These are phyloP conservation scores for Stenogyne calaminthoides DNA, from an alignment of 305 asterid species.

Conservation along the genomic window DNA sequence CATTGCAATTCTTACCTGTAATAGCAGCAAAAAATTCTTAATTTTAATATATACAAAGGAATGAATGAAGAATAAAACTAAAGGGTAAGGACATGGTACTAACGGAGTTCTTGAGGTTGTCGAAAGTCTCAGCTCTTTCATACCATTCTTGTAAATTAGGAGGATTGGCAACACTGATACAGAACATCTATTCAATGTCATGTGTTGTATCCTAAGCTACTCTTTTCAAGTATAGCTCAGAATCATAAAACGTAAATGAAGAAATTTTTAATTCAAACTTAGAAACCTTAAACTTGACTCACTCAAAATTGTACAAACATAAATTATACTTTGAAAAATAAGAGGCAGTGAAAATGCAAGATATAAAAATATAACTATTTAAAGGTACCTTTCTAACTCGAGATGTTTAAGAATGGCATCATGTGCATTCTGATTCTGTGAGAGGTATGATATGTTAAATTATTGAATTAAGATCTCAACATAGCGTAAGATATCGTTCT, in stretches of 20 bases:
- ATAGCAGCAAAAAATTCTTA: too few relatives aligned
- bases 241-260: neutral
- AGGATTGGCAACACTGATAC: constrained; percentile 66
- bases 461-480: constrained; percentile 16
- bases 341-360: constrained; percentile 4
- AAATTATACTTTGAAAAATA: constrained; percentile 1
- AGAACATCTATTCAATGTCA: constrained; percentile 25
- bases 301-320: constrained; percentile 1
- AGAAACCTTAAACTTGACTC: constrained; percentile 6
- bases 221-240: constrained; percentile 20
- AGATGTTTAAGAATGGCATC: too few relatives aligned
- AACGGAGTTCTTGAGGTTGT: too few relatives aligned
- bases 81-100: too few relatives aligned
- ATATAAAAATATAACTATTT: constrained; percentile 18
- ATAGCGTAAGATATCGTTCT: neutral
- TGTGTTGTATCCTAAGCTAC: constrained; percentile 1
- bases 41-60: too few relatives aligned
- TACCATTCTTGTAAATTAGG: constrained; percentile 88
- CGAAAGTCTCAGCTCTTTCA: too few relatives aligned
- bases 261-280: neutral
- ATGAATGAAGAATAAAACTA: too few relatives aligned
- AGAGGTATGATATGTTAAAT: constrained; percentile 29
- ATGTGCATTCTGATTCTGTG: too few relatives aligned
- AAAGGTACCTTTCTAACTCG: too few relatives aligned
- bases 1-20: too few relatives aligned